These are phyloP conservation scores for Rhizopus sp. DNA, from an alignment of 371 early-diverging fungal genomes.

Conservation along the genomic window DNA sequence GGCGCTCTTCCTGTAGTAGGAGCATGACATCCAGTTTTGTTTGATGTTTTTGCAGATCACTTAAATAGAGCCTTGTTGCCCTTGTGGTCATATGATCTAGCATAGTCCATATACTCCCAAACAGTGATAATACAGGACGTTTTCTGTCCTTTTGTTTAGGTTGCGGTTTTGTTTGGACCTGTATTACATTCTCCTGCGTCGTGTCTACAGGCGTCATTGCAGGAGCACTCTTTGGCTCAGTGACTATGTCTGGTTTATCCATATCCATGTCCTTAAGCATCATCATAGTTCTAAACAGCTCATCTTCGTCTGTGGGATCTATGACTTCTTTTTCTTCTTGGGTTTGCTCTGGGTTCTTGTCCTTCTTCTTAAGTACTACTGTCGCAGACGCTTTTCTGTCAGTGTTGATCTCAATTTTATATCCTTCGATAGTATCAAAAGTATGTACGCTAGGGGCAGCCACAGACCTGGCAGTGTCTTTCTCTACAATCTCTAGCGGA, in stretches of 20 bases:
- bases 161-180: constrained; percentile 12
- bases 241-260: constrained; percentile 26
- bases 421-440: constrained; percentile 52
- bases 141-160: constrained; percentile 36
- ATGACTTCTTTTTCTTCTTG: constrained; percentile 9
- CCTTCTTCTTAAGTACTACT: constrained; percentile 28
- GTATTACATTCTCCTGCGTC: constrained; percentile 6
- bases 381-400: constrained; percentile 34
- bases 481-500: constrained; percentile 37
- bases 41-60: constrained; percentile 22
- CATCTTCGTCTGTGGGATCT: constrained; percentile 33
- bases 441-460: constrained; percentile 1
- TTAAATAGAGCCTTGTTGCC: constrained; percentile 39
- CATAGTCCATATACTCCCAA: constrained; percentile 59
- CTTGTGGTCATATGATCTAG: constrained; percentile 49
- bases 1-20: constrained; percentile 19
- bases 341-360: background rate
- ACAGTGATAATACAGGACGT: constrained; percentile 46
- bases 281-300: constrained; percentile 54
- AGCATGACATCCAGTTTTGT: constrained; percentile 6
- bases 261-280: constrained; percentile 42
- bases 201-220: background rate
- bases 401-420: constrained; percentile 29
- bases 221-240: background rate
- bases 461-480: background rate